Evolutionary conservation across 2,329 filamentous ascomycete species (phyloP), one percentile per base, ranked within the genome.

Genomic region (Xylaria sp.): DNA sequence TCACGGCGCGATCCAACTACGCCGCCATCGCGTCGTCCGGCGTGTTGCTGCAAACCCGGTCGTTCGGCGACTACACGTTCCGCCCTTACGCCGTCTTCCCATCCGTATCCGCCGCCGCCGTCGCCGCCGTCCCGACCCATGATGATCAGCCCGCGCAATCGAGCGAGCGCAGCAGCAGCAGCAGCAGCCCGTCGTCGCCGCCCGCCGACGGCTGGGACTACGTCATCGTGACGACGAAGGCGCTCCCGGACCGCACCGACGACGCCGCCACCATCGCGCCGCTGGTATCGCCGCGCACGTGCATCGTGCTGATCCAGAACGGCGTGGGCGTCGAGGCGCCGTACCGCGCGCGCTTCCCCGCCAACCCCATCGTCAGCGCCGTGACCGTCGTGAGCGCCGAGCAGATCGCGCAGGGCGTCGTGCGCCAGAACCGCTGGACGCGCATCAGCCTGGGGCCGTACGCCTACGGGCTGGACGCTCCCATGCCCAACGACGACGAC

Each of bases 1-100:
- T 91, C 44, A 86, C 91, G 55, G 91, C 89, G 65, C 85, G 90
- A 49, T 91, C 89, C 40, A 92, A 92, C 78, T 92, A 90, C 79
- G 75, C 79, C 23, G 84, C 83, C 33, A 87, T 92, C 46, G 80
- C 82, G 54, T 74, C 78, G 9, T 77, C 81, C 23, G 90, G 90
- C 47, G 89, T 92, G 71, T 76, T 79, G 29, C 77, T 93, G 35
- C 81, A 84, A 52, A 91, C 89, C 4, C 86, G 83, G 51, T 82
- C 85, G 53, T 92, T 90, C 72, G 88, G 89, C 43, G 79, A 87
- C 73, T 90, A 90, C 74, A 81, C 75, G 21, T 92, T 90, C 78
- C 77, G 65, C 37, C 84, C 90, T 3, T 74, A 87, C 55, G 80
- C 83, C 48, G 86, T 85, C n/a, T 91, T 87, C 71, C 81, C 86